Evolutionary conservation across 768 basidiomycete genomes (phyloP).

Genomic region (Tulasnella sp.): DNA sequence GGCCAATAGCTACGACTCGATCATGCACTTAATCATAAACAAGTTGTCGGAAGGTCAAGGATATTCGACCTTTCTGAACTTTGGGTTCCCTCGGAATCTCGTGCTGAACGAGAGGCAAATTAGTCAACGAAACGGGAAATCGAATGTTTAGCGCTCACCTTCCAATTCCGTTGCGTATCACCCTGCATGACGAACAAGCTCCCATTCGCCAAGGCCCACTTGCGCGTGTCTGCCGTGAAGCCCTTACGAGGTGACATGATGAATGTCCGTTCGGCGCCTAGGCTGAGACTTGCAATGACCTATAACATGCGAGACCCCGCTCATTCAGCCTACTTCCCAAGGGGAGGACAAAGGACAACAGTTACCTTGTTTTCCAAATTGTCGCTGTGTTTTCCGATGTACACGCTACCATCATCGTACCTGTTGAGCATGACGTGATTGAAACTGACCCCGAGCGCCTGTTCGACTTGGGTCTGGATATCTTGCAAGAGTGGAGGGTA

Average conservation of each 20-base stretch:
- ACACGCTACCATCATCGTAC: slow-evolving; percentile 30
- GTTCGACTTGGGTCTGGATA: slow-evolving; percentile 27
- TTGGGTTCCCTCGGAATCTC: slow-evolving; percentile 30
- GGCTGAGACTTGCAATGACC: slow-evolving; percentile 32
- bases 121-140: neutral
- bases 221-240: slow-evolving; percentile 21
- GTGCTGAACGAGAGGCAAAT: slow-evolving; percentile 20
- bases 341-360: neutral
- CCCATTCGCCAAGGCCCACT: slow-evolving; percentile 28
- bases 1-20: no score
- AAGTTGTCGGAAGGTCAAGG: slow-evolving; percentile 32
- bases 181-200: slow-evolving; percentile 35
- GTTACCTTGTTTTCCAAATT: slow-evolving; percentile 25
- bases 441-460: slow-evolving; percentile 26
- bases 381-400: slow-evolving; percentile 25
- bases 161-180: slow-evolving; percentile 33
- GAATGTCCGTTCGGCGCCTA: slow-evolving; percentile 32
- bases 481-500: slow-evolving; percentile 26
- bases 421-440: slow-evolving; percentile 34
- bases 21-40: slow-evolving; percentile 16
- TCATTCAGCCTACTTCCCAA: neutral
- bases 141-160: slow-evolving; percentile 24
- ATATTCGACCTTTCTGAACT: slow-evolving; percentile 28
- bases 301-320: no score
- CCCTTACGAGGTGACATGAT: slow-evolving; percentile 27